Evolutionary conservation across 148 eudicot genomes (phyloP), one percentile per base, ranked within the genome.

Genomic region (Drosera capensis): DNA sequence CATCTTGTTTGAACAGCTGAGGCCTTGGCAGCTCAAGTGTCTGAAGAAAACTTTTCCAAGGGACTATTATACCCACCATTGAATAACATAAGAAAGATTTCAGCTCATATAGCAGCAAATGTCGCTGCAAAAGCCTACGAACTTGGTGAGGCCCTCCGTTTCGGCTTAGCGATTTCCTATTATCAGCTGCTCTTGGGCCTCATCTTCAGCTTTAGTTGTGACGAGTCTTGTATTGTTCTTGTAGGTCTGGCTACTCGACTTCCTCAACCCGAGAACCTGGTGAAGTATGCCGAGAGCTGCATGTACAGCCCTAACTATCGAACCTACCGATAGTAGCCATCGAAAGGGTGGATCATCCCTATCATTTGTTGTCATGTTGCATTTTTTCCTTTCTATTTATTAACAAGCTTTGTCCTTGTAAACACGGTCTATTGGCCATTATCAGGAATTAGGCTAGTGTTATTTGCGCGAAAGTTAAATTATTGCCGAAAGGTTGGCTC

Each of bases 21-120:
- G 71, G 94, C 94, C 45, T 64, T 87, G 79, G 96, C 96, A 29
- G 57, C 68, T 25, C 78, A 82, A 69, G 96, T 77, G 12, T 67
- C 71, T 2, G 80, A 74, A 11, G 74, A 68, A 12, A 51, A 73
- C 56, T 68, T 43, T 18, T 62, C 20, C 9, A 68, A 68, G 35
- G 74, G 74, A 30, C 52, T 73, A 28, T 60, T 73, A 56, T 72
- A 59, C 38, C 76, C 76, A 0, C 68, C 67, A 25, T 71, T 58
- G 56, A 67, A 52, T 3, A 57, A 57, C 57, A 73, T 68, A 22
- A 52, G 74, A 49, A 61, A 60, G 38, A 72, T 72, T 20, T 72
- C 78, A 35, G 73, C 73, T 26, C 60, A 60, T 37, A 72, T 72
- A 48, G 78, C 78, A 18, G 55, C 71, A 23, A 60, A 54, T 47